Evolutionary conservation across 2,329 filamentous ascomycete species (phyloP).

Genomic region (Aspergillus fijiensis): DNA sequence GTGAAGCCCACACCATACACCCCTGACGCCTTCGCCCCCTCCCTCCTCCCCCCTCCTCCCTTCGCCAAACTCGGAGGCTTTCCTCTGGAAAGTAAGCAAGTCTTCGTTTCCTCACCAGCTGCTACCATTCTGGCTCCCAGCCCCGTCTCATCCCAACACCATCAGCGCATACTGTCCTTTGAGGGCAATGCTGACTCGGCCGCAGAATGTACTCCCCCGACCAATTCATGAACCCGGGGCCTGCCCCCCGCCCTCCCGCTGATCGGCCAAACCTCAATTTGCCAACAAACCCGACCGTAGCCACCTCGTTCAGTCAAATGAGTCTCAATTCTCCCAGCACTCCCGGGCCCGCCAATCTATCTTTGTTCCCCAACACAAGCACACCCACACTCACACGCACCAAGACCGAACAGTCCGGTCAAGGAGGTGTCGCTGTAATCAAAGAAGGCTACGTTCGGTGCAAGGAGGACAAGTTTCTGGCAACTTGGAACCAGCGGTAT

Average conservation of each 20-base stretch:
- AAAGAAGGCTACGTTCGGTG: constrained; percentile 59
- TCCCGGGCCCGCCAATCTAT: constrained; percentile 55
- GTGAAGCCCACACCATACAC: no score
- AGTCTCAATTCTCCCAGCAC: constrained; percentile 66
- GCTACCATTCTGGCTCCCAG: not conserved
- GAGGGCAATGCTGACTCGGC: constrained; percentile 10
- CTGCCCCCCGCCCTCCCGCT: constrained; percentile 83
- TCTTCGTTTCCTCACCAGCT: not conserved
- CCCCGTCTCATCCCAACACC: not conserved
- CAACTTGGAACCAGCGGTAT: constrained; percentile 87
- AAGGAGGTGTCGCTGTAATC: constrained; percentile 69
- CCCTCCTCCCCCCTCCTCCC: constrained; percentile 12
- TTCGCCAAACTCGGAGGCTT: constrained; percentile 23
- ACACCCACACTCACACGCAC: constrained; percentile 66
- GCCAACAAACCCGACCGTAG: constrained; percentile 66
- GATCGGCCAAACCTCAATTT: constrained; percentile 80
- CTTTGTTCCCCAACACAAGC: constrained; percentile 66
- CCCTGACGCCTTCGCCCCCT: not conserved
- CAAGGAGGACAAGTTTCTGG: constrained; percentile 80
- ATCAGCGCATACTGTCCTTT: not conserved
- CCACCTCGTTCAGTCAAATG: constrained; percentile 67
- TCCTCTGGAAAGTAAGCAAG: constrained; percentile 38
- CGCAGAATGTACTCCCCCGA: constrained; percentile 57
- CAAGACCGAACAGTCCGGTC: constrained; percentile 59
- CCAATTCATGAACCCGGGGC: constrained; percentile 94